Base-by-base conservation (phyloP, 176 grass and related monocot species). In the Eleusine indica region DNA sequence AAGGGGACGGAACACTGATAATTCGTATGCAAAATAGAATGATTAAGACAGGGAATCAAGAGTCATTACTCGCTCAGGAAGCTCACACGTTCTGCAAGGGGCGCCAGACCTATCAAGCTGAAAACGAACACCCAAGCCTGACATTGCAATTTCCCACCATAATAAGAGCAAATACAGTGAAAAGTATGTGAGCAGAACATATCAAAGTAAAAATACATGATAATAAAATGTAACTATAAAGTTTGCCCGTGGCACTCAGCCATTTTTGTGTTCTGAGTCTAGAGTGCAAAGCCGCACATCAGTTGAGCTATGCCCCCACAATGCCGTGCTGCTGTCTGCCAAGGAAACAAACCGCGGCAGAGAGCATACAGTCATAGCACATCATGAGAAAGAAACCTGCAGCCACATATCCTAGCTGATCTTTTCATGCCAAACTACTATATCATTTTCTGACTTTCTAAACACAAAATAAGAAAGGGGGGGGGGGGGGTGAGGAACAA, bases 71-170 rank as follows among this genome's bases (percentile, higher is more conserved):
- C 88, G 63, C 87, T 95, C 40, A 95, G 85, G 76, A 95, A 90
- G 88, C 87, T 95, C 58, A 95, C 71, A 53, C 93, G 90, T 79
- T 95, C 93, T 65, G 93, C 90, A 68, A 95, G 86, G 9, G 93
- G 93, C 42, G 58, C 48, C 42, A 95, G 71, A 40, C 90, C 87
- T 68, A 95, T 77, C 51, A 92, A 84, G 89, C 89, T 94, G 63
- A 91, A 90, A n/a, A 75, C 63, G 63, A 94, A 92, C 28, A 89
- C 83, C 92, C 92, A 94, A 15, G 58, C 80, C 92, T 91, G 80
- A 37, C 61, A 25, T 73, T 43, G 37, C 53, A 76, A 77, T 58
- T 82, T 85, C 12, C 49, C 38, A 71, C 5, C 22, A 14, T 25
- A 62, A 5, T 82, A 41, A 66, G 37, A 2, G 3, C 9, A 72